Percentiles rank a stretch among this genome's conserved stretches.
phyloP scores from a whole-genome alignment of 1,284 basidiomycete genomes.

The Leucoagaricus sp. region DNA sequence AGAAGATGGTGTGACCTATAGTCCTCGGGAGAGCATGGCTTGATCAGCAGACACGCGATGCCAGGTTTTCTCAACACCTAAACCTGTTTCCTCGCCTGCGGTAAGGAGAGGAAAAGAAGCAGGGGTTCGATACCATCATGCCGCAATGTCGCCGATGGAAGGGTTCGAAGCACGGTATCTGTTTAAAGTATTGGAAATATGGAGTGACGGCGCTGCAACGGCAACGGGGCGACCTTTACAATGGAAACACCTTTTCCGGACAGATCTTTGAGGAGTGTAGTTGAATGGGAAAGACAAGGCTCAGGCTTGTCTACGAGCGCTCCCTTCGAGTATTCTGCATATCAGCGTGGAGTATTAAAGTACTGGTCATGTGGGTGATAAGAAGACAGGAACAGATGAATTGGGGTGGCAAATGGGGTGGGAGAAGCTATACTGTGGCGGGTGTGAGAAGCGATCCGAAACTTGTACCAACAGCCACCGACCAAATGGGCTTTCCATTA shows the following conservation, averaged over 20 bases:
- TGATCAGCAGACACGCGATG: not conserved
- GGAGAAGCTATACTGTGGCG: conserved; percentile 5
- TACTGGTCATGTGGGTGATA: conserved; percentile 14
- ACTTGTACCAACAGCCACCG: not conserved
- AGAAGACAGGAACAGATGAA: conserved; percentile 13
- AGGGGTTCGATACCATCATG: conserved; percentile 4
- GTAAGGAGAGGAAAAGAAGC: conserved; percentile 1
- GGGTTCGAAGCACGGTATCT: conserved; percentile 1
- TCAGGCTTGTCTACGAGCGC: not conserved
- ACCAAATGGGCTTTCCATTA: too few species aligned
- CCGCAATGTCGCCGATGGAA: conserved; percentile 8
- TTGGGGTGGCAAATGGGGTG: conserved; percentile 6
- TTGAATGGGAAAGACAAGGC: conserved; percentile 1
- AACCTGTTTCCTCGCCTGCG: not conserved
- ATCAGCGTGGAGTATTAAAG: not conserved
- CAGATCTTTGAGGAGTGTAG: not conserved
- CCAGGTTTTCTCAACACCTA: not conserved
- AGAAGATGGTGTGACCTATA: conserved; percentile 11
- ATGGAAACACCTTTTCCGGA: not conserved
- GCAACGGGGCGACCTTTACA: not conserved
- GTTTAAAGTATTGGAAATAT: not conserved
- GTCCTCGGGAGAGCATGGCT: not conserved
- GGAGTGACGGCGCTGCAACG: not conserved
- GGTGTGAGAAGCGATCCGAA: conserved; percentile 6
- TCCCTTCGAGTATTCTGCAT: too few species aligned